These are phyloP conservation scores for Besnoitia besnoiti DNA, from an alignment of 169 alveolate genomes.

Conservation along the genomic window DNA sequence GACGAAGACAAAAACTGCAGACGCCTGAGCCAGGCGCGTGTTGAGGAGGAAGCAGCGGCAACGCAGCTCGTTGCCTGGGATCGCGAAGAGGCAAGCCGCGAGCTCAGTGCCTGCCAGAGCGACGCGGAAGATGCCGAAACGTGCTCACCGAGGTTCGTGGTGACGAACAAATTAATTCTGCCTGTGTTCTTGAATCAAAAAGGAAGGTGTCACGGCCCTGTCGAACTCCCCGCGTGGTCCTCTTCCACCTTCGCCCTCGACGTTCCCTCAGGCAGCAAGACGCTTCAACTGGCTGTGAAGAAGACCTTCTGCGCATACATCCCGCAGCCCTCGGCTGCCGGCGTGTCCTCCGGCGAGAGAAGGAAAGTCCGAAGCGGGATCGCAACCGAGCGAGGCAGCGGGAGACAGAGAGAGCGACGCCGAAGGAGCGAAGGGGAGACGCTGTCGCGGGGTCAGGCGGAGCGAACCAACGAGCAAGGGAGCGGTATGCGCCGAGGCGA, in stretches of 20 bases:
- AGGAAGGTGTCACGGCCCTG: not conserved
- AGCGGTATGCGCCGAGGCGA: too few species aligned
- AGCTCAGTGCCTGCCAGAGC: not conserved
- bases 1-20: too few species aligned
- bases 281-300: slow-evolving; percentile 1
- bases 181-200: slow-evolving; percentile 22
- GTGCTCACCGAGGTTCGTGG: not conserved
- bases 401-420: too few species aligned
- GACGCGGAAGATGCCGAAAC: not conserved
- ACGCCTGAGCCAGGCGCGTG: not conserved
- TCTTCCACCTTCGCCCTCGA: slow-evolving; percentile 17
- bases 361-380: not conserved
- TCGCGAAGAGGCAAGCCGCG: not conserved
- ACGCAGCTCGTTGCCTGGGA: not conserved
- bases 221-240: not conserved
- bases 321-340: not conserved
- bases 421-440: too few species aligned
- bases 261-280: not conserved
- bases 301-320: slow-evolving; percentile 1
- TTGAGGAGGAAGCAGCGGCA: not conserved
- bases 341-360: not conserved
- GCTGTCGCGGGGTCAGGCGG: too few species aligned
- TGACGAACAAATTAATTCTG: not conserved
- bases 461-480: too few species aligned
- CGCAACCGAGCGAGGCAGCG: too few species aligned